These are phyloP conservation scores for Barnettozyma populi DNA, from an alignment of 805 yeast species.

Conservation along the genomic window DNA sequence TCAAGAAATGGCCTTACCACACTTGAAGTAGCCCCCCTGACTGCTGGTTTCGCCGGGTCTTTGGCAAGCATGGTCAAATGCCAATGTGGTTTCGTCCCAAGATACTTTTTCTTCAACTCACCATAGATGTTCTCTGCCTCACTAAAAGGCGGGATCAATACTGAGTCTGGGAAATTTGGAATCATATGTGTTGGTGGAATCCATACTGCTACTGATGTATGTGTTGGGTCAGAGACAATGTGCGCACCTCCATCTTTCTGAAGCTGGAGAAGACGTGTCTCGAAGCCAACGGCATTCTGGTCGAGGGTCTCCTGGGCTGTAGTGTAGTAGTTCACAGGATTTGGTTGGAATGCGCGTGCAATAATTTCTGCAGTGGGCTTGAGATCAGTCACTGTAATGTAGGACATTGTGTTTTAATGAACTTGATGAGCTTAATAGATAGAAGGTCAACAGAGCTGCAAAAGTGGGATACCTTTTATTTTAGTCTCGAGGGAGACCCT, in stretches of 20 bases:
- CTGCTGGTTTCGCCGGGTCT: slow-evolving; percentile 4
- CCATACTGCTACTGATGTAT: slow-evolving; percentile 18
- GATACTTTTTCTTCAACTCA: slow-evolving; percentile 2
- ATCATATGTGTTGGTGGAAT: slow-evolving; percentile 14
- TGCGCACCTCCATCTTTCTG: slow-evolving; percentile 9
- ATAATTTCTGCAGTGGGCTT: slow-evolving; percentile 13
- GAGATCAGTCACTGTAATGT: slow-evolving; percentile 8
- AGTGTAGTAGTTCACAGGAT: slow-evolving; percentile 13
- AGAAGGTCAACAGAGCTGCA: too few relatives aligned
- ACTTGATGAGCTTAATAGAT: not conserved
- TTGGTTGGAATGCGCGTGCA: slow-evolving; percentile 20
- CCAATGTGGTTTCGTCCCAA: slow-evolving; percentile 7
- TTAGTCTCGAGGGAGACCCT: too few relatives aligned
- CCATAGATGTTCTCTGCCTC: slow-evolving; percentile 7
- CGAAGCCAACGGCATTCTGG: slow-evolving; percentile 13
- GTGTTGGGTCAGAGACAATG: slow-evolving; percentile 9
- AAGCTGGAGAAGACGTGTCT: slow-evolving; percentile 14
- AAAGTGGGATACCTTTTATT: too few relatives aligned
- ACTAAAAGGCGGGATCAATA: slow-evolving; percentile 1
- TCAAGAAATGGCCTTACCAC: slow-evolving; percentile 12
- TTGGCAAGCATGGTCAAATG: slow-evolving; percentile 10
- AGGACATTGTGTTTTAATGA: not conserved
- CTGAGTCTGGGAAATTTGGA: slow-evolving; percentile 5
- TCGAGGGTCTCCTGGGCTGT: slow-evolving; percentile 12
- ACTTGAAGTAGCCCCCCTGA: slow-evolving; percentile 10